phyloP scores from a whole-genome alignment of 2,329 filamentous ascomycete species.

The Ophiostoma novo-ulmi region DNA sequence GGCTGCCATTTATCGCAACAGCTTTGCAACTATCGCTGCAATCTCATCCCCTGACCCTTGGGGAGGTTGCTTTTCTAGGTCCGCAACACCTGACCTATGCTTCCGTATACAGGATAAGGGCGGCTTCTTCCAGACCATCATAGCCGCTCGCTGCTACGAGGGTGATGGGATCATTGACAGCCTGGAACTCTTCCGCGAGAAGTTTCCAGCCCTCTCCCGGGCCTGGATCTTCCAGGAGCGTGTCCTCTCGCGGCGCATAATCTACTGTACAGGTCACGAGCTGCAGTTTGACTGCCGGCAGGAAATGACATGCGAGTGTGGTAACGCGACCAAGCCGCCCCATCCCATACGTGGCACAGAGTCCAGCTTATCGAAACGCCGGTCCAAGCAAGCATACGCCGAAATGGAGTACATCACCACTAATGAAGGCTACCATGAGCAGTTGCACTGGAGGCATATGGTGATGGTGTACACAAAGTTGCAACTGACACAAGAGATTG shows the following conservation, averaged over 20 bases:
- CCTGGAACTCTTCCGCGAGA: neutral
- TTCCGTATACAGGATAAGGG: neutral
- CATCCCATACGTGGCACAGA: neutral
- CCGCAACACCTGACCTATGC: neutral
- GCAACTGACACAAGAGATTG: neutral
- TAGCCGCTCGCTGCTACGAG: neutral
- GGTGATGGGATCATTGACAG: neutral
- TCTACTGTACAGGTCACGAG: neutral
- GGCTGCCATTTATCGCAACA: neutral
- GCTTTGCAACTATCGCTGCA: neutral
- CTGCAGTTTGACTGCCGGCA: neutral
- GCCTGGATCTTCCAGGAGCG: constrained; percentile 2
- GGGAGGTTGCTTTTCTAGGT: neutral
- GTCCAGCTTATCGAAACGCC: neutral
- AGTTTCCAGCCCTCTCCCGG: neutral
- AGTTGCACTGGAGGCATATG: neutral
- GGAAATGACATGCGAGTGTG: neutral
- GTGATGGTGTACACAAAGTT: neutral
- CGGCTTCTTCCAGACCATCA: neutral
- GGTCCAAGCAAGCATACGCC: neutral
- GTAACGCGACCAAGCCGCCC: neutral
- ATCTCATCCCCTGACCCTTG: neutral
- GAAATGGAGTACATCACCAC: neutral
- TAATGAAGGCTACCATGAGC: neutral
- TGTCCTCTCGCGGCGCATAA: neutral